phyloP scores from a whole-genome alignment of 2,329 filamentous ascomycete genomes.

The Colletotrichum australisinense region DNA sequence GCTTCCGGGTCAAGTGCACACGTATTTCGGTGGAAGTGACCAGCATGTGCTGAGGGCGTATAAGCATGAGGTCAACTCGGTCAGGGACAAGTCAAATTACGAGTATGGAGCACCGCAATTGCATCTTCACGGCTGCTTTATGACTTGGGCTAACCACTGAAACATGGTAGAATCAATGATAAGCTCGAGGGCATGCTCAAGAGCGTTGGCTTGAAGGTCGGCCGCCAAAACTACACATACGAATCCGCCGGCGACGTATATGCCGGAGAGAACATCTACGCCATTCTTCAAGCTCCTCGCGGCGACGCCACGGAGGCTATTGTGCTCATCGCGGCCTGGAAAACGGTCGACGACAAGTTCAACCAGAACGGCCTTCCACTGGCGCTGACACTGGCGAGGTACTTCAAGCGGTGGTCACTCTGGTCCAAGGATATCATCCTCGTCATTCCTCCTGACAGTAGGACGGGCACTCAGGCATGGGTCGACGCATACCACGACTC shows the following conservation, averaged over 20 bases:
- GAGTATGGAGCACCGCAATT: conserved; percentile 55
- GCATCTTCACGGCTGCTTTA: not conserved
- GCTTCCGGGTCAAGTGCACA: conserved; percentile 94
- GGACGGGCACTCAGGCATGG: conserved; percentile 93
- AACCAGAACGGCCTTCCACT: conserved; percentile 92
- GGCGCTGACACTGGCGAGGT: conserved; percentile 86
- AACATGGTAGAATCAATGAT: conserved; percentile 67
- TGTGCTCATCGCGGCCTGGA: conserved; percentile 90
- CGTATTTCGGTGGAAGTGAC: conserved; percentile 96
- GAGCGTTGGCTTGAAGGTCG: conserved; percentile 86
- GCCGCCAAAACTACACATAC: conserved; percentile 89
- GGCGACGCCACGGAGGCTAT: conserved; percentile 98
- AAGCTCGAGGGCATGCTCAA: conserved; percentile 81
- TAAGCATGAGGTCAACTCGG: conserved; percentile 79
- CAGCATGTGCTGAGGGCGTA: conserved; percentile 95
- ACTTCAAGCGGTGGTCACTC: conserved; percentile 97
- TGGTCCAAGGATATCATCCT: conserved; percentile 99
- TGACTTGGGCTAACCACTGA: not conserved
- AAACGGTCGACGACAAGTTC: conserved; percentile 79
- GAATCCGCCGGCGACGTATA: conserved; percentile 79
- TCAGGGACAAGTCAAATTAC: conserved; percentile 65
- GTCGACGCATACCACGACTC: conserved; percentile 97
- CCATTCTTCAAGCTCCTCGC: conserved; percentile 90
- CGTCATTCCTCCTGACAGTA: conserved; percentile 88
- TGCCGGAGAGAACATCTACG: conserved; percentile 90